A percentile compares a stretch with the other conserved stretches of the same genome.
phyloP scores from a whole-genome alignment of 371 early-diverging fungal genomes.

The Blakeslea trispora region DNA sequence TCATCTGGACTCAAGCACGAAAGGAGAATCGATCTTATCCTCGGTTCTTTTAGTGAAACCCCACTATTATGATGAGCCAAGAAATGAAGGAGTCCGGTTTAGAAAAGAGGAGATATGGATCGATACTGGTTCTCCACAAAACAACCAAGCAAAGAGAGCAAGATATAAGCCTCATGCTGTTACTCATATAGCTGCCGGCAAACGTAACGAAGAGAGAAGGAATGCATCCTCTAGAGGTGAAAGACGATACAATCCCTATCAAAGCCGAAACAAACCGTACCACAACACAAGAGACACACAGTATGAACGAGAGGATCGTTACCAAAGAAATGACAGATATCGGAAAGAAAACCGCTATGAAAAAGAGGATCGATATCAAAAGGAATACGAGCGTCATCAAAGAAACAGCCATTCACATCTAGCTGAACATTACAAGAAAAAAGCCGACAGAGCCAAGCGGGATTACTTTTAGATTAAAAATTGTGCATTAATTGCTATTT shows the following conservation, averaged over 20 bases:
- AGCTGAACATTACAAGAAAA: constrained; percentile 16
- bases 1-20: constrained; percentile 2
- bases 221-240: background rate
- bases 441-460: constrained; percentile 7
- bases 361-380: background rate
- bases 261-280: background rate
- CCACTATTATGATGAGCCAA: constrained; percentile 12
- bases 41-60: constrained; percentile 14
- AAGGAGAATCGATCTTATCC: constrained; percentile 16
- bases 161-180: background rate
- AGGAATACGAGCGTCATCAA: constrained; percentile 11
- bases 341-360: background rate
- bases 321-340: background rate
- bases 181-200: background rate
- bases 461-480: no score
- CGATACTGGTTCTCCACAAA: background rate
- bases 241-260: background rate
- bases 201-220: background rate
- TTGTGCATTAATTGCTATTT: no score
- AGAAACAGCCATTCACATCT: constrained; percentile 13
- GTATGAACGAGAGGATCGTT: background rate
- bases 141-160: background rate
- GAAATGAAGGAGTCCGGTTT: constrained; percentile 17
- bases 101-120: constrained; percentile 4
- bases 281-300: background rate